Evolutionary conservation across 805 yeast genomes (phyloP), one percentile per base, ranked within the genome.

Genomic region (Saturnispora kantuleensis): DNA sequence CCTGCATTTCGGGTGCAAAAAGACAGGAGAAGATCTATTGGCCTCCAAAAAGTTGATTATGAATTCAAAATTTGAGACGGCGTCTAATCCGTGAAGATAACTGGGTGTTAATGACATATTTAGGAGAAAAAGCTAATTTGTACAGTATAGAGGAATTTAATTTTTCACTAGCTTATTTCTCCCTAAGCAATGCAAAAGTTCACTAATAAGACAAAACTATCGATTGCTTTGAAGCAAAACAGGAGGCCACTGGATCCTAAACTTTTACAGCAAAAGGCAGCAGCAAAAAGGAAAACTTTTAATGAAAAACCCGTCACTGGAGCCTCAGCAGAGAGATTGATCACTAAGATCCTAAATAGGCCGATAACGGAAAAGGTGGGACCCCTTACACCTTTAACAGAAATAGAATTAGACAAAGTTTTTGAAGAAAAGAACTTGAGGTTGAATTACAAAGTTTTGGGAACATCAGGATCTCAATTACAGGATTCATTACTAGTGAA

Each of bases 401-500:
- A 55, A 2, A 52, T 54, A 11, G 62, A 64, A 38, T 42, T 64
- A 5, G 41, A 50, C 11, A 47, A 35, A 7, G 50, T 64, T 6
- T 55, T 58, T 38, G 47, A 47, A 17, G 47, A 49, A 16, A 53
- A 52, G 33, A 62, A 79, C 50, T 62, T 65, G 42, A 59, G 76
- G 41, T 58, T 82, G 45, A 51, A 76, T 35, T 73, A 73, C 54
- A 67, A 71, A 3, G 63, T 81, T 5, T 56, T 83, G 21, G 90
- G 89, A 2, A 70, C 77, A 0, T 73, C 74, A 29, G 77, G 73
- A 4, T 67, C 66, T 28, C 83, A 77, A 55, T 49, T 84, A 31
- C 60, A 69, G 41, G 86, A 84, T 56, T 74, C 87, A 0, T 65
- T 66, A 41, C 53, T 73, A 26, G 77, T 83, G 11, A 74, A 75